Evolutionary conservation across 495 filamentous ascomycete species (phyloP), one percentile per base, ranked within the genome.

Genomic region (Aspergillus biplanus): DNA sequence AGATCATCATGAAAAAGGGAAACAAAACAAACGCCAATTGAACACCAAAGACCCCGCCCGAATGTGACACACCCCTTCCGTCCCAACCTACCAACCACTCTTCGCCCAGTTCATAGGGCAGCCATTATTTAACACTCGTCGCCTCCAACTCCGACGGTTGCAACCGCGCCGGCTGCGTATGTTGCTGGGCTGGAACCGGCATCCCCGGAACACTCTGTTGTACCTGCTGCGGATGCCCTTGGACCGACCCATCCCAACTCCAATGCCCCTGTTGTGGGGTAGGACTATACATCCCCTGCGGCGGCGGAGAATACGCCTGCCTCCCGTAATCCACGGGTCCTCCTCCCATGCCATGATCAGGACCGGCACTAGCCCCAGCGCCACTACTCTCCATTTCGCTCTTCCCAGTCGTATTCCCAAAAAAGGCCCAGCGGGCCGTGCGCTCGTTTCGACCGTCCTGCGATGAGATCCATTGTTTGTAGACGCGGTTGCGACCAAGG

Each of bases 401-500:
- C 56, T 66, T 66, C 33, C 50, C 54, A 6, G 50, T 64, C 8
- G 34, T 46, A 44, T 54, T 58, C 16, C 63, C 59, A 61, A 74
- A 71, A 11, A 75, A 16, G 11, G 75, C 72, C 75, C 75, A 77
- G 5, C 63, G 64, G 1, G 71, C 69, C 0, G 75, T 76, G 3
- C 73, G 69, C 35, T 77, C 73, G 15, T 66, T 69, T 32, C 72
- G 69, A 1, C 69, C 73, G 39, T 73, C 73, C 53, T 73, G 55
- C 0, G 73, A 76, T 0, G 72, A 72, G 63, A 75, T 68, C 76
- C 77, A 78, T 44, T 78, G 63, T n/a, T 61, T 60, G 48, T 76
- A 79, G 0, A 76, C 67, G 7, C 70, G 67, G 53, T 79, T 78
- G 15, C 76, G 71, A 37, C 78, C 75, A 21, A 80, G 72, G 3